Conservation (phyloP, 2,329 filamentous ascomycete genomes). For the Sphaerostilbella broomeana region DNA sequence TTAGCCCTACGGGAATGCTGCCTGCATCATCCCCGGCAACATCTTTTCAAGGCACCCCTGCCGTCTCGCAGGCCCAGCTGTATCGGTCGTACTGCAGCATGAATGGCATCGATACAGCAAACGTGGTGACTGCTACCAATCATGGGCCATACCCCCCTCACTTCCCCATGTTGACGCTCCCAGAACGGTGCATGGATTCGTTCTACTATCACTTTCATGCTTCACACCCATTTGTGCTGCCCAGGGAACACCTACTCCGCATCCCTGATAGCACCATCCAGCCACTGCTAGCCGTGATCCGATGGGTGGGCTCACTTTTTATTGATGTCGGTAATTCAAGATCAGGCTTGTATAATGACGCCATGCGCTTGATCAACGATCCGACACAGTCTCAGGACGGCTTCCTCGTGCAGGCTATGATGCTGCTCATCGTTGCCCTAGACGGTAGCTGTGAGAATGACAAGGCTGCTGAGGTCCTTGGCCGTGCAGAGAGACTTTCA, state of each 20-base stretch:
- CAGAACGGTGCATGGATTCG: conserved; percentile 49
- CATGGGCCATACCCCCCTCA: conserved; percentile 16
- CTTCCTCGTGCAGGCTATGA: conserved; percentile 68
- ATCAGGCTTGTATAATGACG: conserved; percentile 52
- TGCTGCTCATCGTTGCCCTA: conserved; percentile 69
- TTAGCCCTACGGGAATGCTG: conserved; percentile 12
- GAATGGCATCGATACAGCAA: conserved; percentile 20
- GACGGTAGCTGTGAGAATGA: conserved; percentile 69
- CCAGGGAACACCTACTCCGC: conserved; percentile 43
- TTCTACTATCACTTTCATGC: conserved; percentile 54
- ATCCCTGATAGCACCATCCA: conserved; percentile 39
- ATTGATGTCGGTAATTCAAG: conserved; percentile 41
- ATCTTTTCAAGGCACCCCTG: conserved; percentile 17
- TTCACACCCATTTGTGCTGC: conserved; percentile 52
- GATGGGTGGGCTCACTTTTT: conserved; percentile 52
- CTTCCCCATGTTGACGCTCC: conserved; percentile 28
- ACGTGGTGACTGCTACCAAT: conserved; percentile 10
- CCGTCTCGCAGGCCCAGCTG: conserved; percentile 31
- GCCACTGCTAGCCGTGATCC: conserved; percentile 47
- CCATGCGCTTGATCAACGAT: conserved; percentile 43
- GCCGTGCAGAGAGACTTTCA: conserved; percentile 62
- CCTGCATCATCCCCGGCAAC: conserved; percentile 14
- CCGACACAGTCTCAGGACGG: conserved; percentile 44
- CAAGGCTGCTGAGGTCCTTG: conserved; percentile 60
- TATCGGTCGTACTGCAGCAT: conserved; percentile 28